These are phyloP conservation scores for Triticum aestivum DNA, from an alignment of 176 grass and related monocot genomes.

Conservation along the genomic window DNA sequence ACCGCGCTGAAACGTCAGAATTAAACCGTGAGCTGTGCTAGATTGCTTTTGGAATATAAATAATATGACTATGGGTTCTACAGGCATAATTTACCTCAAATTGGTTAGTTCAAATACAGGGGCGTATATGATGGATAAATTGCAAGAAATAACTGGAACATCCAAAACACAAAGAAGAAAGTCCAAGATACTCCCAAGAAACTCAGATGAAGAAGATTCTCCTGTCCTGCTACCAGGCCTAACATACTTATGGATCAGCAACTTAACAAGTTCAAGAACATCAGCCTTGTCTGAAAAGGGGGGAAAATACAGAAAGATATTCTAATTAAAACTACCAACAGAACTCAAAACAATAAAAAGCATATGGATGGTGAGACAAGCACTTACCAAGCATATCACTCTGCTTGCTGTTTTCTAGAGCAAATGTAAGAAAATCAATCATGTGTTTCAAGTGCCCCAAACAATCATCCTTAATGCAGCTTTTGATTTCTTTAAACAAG, in stretches of 20 bases:
- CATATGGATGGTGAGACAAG: constrained; percentile 4
- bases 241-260: constrained; percentile 58
- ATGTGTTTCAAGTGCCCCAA: constrained; percentile 68
- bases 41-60: background rate
- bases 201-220: constrained; percentile 36
- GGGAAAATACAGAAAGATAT: background rate
- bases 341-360: constrained; percentile 6
- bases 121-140: constrained; percentile 59
- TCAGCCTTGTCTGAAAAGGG: constrained; percentile 54
- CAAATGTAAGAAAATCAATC: constrained; percentile 66
- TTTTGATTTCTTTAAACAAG: constrained; percentile 65
- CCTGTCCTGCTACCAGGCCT: constrained; percentile 32
- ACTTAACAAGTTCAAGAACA: constrained; percentile 54
- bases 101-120: constrained; percentile 67
- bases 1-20: constrained; percentile 35
- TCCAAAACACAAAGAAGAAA: constrained; percentile 78
- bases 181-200: constrained; percentile 66
- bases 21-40: constrained; percentile 7
- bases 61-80: background rate
- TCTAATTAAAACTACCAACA: constrained; percentile 25
- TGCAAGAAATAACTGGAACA: constrained; percentile 53
- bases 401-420: constrained; percentile 47
- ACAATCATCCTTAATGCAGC: constrained; percentile 46
- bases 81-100: constrained; percentile 46
- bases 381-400: constrained; percentile 55